These are phyloP conservation scores for Cairneyella variabilis DNA, from an alignment of 495 filamentous ascomycete genomes.

Conservation along the genomic window DNA sequence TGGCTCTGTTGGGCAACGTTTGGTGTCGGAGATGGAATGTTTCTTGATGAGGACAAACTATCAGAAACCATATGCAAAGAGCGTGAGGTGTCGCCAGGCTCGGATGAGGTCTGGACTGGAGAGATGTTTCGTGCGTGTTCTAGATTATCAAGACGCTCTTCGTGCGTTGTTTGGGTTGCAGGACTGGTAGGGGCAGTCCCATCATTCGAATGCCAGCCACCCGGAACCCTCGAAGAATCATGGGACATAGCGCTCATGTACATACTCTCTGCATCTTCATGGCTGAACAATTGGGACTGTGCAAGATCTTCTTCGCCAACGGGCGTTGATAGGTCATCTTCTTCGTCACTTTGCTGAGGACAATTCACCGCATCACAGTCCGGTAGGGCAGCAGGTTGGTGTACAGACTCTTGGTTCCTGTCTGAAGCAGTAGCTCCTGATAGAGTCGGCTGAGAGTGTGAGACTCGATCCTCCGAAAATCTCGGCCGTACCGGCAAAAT, in stretches of 20 bases:
- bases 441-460: slow-evolving; percentile 20
- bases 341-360: slow-evolving; percentile 3
- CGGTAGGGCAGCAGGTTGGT: neutral
- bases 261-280: slow-evolving; percentile 93
- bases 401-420: too few species aligned
- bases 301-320: slow-evolving; percentile 36
- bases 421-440: neutral
- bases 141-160: slow-evolving; percentile 16
- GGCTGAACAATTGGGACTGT: slow-evolving; percentile 77
- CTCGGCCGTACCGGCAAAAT: slow-evolving; percentile 17
- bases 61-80: neutral
- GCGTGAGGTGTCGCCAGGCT: neutral
- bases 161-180: neutral
- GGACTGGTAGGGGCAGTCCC: slow-evolving; percentile 18
- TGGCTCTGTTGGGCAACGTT: neutral
- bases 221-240: slow-evolving; percentile 26
- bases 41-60: neutral
- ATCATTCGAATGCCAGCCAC: slow-evolving; percentile 19
- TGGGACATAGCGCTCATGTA: slow-evolving; percentile 69
- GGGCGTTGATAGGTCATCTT: slow-evolving; percentile 15
- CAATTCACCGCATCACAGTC: neutral
- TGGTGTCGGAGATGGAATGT: neutral
- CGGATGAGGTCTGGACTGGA: neutral
- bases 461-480: slow-evolving; percentile 20
- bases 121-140: slow-evolving; percentile 16